A percentile compares a stretch with the other conserved stretches of the same genome.
phyloP scores from a whole-genome alignment of 2,329 filamentous ascomycete species.

The Sporothrix pseudoabietina region DNA sequence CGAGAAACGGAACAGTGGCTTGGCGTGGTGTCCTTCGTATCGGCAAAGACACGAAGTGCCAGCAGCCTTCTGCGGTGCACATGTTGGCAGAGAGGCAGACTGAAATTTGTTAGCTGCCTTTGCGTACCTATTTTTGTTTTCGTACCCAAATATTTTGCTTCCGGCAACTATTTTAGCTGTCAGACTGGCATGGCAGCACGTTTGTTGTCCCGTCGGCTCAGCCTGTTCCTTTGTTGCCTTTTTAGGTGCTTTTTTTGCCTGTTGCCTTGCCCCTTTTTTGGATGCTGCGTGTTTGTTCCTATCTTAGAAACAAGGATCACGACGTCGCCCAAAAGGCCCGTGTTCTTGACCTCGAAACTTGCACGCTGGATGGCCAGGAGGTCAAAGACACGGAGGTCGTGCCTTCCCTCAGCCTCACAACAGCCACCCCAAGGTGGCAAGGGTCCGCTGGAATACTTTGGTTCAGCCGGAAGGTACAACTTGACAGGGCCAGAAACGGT shows the following conservation, averaged over 20 bases:
- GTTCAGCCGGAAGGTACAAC: neutral
- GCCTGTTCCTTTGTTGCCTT: conserved; percentile 5
- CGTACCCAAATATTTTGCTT: neutral
- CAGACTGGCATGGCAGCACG: neutral
- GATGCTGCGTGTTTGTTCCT: neutral
- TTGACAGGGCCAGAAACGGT: neutral
- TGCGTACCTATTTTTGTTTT: conserved; percentile 12
- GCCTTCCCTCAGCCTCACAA: conserved; percentile 1
- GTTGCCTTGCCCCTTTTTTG: conserved; percentile 4
- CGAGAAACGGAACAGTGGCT: neutral
- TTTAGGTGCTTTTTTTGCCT: neutral
- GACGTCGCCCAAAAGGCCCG: neutral
- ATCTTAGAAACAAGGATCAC: neutral
- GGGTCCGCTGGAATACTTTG: neutral
- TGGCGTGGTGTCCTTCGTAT: neutral
- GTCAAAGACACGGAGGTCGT: neutral
- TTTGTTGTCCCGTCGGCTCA: neutral
- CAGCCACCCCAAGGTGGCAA: conserved; percentile 22
- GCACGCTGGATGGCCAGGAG: neutral
- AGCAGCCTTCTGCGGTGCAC: neutral
- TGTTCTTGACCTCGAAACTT: neutral
- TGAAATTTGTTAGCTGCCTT: neutral
- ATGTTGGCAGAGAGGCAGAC: neutral
- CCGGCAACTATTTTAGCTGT: neutral
- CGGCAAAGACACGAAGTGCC: neutral